Evolutionary conservation across 208 protist species (phyloP).

Genomic region (Naegleria fowleri): DNA sequence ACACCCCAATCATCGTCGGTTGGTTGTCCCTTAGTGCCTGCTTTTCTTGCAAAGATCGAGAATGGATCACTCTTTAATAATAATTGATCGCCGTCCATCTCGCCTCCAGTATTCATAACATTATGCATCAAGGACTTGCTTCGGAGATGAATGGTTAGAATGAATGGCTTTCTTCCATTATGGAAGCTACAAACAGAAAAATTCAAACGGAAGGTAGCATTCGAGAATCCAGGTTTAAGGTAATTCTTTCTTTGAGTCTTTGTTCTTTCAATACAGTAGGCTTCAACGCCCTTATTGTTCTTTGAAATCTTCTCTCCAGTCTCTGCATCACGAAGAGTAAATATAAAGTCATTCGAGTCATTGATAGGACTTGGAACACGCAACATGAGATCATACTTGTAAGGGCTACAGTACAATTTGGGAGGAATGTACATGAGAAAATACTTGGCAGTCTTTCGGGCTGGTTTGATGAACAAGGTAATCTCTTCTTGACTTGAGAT

Average conservation of each 20-base stretch:
- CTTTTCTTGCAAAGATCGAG: conserved; percentile 1
- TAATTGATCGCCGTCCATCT: background rate
- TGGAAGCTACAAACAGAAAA: conserved; percentile 5
- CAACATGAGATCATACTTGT: conserved; percentile 1
- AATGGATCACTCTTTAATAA: background rate
- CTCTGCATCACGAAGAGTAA: background rate
- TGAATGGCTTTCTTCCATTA: background rate
- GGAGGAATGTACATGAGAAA: background rate
- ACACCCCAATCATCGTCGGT: background rate
- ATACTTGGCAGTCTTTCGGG: conserved; percentile 11
- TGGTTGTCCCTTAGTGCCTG: background rate
- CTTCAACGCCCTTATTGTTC: background rate
- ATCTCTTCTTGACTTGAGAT: background rate
- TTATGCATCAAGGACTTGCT: background rate
- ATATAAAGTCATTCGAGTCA: background rate
- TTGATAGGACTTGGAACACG: background rate
- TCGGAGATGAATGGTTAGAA: background rate
- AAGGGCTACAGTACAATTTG: conserved; percentile 7
- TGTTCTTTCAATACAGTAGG: background rate
- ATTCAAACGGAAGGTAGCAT: background rate
- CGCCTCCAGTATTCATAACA: background rate
- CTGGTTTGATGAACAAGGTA: background rate
- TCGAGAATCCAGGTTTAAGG: background rate
- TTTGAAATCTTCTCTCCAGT: background rate
- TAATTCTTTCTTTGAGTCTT: background rate